Base-by-base conservation (phyloP, 108 stramenopile species). In the Cyclotella distinguenda region DNA sequence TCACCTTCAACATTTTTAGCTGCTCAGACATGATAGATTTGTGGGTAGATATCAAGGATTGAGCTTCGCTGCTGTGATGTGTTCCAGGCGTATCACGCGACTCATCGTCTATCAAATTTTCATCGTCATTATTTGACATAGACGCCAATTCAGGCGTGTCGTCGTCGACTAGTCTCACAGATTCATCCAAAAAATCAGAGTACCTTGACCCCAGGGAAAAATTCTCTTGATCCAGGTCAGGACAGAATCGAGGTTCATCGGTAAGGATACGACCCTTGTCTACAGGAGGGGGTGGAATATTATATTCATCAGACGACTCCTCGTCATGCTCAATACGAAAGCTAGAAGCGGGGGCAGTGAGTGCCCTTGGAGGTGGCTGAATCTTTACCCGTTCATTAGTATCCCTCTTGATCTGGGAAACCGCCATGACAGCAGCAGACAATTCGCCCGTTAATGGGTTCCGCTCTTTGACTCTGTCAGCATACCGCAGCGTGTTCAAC, bases 401-500 rank as follows among this genome's bases (percentile, higher is more conserved):
- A 56, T 76, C 74, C 51, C 48, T 76, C 47, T 64, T 63, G n/a
- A 76, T 76, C 34, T 38, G 49, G 5, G 66, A 63, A 56, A 44
- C 58, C 16, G 60, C 55, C 33, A 55, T 62, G 18, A 78, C 72
- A 31, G 67, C 60, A 28, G 67, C 73, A 6, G 86, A 51, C 18
- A 86, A 71, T 32, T 65, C 70, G 4, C 93, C 90, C 21, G 72
- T 86, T 54, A 84, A 72, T n/a, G 89, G 54, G 73, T 91, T 78
- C n/a, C 89, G 86, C 51, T 95, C 92, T 77, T 97, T 97, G 30
- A 97, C 94, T 43, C 96, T 84, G 50, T 98, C 95, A 10, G 97
- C 96, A 73, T 97, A 98, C 7, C 97, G 85, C 18, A 99, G 85
- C n/a, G 99, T 99, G 66, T 99, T 99, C 52, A 97, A 64, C 3